Evolutionary conservation across 1,139 yeast genomes (phyloP).

Genomic region (Sugiyamaella xylanicola): DNA sequence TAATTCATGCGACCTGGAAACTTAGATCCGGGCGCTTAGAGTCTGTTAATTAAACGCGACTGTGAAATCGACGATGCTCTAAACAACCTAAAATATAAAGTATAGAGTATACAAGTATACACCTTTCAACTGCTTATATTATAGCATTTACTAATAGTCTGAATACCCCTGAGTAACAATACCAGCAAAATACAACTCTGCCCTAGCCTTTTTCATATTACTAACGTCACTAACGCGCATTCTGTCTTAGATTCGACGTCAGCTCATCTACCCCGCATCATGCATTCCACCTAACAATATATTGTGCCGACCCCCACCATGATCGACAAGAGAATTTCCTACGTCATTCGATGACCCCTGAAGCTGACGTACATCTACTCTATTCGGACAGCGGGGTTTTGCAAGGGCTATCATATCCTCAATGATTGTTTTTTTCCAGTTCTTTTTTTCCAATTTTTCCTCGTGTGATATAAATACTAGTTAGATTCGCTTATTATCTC

Average conservation of each 20-base stretch:
- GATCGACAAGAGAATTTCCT: neutral
- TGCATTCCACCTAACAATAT: neutral
- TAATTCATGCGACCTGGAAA: neutral
- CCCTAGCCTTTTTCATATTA: too few relatives aligned
- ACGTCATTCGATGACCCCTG: conserved; percentile 1
- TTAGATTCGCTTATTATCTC: neutral
- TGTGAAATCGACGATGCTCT: too few relatives aligned
- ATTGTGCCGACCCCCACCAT: neutral
- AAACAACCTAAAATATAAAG: too few relatives aligned
- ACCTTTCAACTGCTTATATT: too few relatives aligned
- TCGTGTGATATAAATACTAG: neutral
- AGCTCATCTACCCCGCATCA: conserved; percentile 3
- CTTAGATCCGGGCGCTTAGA: neutral
- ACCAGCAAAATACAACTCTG: too few relatives aligned
- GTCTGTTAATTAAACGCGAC: too few relatives aligned
- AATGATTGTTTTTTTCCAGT: neutral
- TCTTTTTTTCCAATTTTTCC: neutral
- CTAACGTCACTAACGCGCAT: too few relatives aligned
- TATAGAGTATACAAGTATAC: too few relatives aligned
- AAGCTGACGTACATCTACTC: neutral
- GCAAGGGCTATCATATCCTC: neutral
- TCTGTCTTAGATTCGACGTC: neutral
- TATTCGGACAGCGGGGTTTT: neutral
- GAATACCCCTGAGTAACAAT: too few relatives aligned
- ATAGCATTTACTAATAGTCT: too few relatives aligned